These are phyloP conservation scores for Diaporthe citriasiana DNA, from an alignment of 2,329 filamentous ascomycete genomes.

Conservation along the genomic window DNA sequence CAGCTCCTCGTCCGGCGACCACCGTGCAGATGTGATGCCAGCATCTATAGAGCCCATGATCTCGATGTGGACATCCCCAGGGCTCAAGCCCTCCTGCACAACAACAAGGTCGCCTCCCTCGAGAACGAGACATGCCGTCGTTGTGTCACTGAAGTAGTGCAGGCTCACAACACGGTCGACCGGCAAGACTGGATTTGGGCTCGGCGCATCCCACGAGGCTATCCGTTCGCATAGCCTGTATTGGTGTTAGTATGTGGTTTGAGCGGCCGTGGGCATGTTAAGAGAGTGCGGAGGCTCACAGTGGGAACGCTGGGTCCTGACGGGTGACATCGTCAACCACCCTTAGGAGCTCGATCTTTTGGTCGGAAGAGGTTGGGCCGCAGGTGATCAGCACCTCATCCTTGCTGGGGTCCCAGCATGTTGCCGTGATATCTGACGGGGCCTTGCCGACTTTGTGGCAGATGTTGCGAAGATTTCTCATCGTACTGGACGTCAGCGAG, in stretches of 20 bases:
- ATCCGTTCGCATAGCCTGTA: constrained; percentile 61
- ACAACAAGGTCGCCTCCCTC: constrained; percentile 92
- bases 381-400: constrained; percentile 86
- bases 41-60: constrained; percentile 95
- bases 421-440: constrained; percentile 76
- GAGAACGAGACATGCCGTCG: constrained; percentile 84
- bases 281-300: constrained; percentile 54
- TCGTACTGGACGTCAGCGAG: constrained; percentile 56
- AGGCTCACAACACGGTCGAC: constrained; percentile 83
- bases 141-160: constrained; percentile 87
- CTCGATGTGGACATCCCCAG: constrained; percentile 85
- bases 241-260: not conserved
- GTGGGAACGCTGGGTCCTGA: constrained; percentile 41
- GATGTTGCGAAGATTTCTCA: constrained; percentile 91
- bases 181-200: constrained; percentile 80
- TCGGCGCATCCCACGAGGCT: constrained; percentile 90
- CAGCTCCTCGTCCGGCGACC: constrained; percentile 96
- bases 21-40: constrained; percentile 88
- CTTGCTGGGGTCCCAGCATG: constrained; percentile 86
- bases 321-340: constrained; percentile 58
- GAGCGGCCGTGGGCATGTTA: not conserved
- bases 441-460: constrained; percentile 76
- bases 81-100: constrained; percentile 73
- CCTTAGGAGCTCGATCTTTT: constrained; percentile 79
- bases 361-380: constrained; percentile 80